Evolutionary conservation across 2,329 filamentous ascomycete species (phyloP), one percentile per base, ranked within the genome.

Genomic region (Drechslerella stenobrocha): DNA sequence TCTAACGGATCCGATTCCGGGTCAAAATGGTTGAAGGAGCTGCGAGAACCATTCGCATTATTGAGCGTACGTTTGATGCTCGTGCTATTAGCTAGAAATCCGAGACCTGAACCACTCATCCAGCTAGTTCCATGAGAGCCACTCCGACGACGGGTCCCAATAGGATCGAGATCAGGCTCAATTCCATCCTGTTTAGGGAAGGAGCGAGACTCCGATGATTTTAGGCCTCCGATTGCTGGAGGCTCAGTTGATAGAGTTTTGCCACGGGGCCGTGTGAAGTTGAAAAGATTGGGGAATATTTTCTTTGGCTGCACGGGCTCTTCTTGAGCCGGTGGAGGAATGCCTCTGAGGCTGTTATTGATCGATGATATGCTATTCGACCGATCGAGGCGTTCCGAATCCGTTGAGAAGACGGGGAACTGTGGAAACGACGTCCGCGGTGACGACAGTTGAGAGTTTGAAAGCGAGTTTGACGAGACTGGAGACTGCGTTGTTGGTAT

Each of bases 201-300:
- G 0, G 89, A 92, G 73, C 89, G 87, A 72, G 87, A 90, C 74
- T 92, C 87, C 0, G 83, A 82, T 26, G 83, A 77, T 73, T 88
- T 89, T 11, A 91, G 78, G 18, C 82, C 84, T 0, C 89, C 89
- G 5, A 90, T 76, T 0, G 82, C 79, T 3, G 85, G 86, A 0
- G 86, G 85, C 26, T 84, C 81, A 26, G 83, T 82, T 6, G 83
- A 81, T 4, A 81, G 74, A 0, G 80, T 80, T 76, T 89, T 90
- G 3, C 82, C 79, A 23, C 82, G 81, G 56, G 82, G 81, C 42
- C 83, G 84, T 1, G 70, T 71, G 15, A 72, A 72, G 40, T 58
- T 71, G 60, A 73, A 73, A 2, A 72, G 58, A 42, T 65, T 71
- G 3, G 72, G 71, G 28, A 73, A 70, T 3, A 73, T 51, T 44